Evolutionary conservation across 495 filamentous ascomycete genomes (phyloP).

Genomic region (Monascus purpureus): DNA sequence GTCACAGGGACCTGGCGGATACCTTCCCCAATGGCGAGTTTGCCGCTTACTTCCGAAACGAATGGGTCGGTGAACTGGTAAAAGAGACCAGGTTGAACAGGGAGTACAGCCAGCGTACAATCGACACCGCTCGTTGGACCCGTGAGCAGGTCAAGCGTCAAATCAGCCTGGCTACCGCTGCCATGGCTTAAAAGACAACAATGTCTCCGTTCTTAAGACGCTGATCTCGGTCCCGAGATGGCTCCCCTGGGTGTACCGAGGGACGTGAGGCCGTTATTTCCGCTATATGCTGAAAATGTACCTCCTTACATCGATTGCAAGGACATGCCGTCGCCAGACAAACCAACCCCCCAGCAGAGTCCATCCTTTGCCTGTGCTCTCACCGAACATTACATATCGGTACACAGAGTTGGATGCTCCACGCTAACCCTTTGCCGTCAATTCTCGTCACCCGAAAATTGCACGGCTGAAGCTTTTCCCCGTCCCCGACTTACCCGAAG

Average conservation of each 20-base stretch:
- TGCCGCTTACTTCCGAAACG: conserved; percentile 65
- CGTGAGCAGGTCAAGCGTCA: conserved; percentile 95
- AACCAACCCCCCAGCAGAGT: too few relatives aligned
- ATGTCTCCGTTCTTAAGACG: neutral
- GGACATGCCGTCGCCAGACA: too few relatives aligned
- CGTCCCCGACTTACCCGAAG: neutral
- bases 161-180: conserved; percentile 33
- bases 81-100: conserved; percentile 76
- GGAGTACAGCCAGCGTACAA: conserved; percentile 67
- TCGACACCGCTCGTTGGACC: conserved; percentile 92
- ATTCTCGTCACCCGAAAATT: neutral
- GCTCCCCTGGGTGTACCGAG: conserved; percentile 4
- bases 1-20: conserved; percentile 73
- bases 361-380: neutral
- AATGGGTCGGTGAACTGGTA: conserved; percentile 79
- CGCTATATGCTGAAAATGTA: too few relatives aligned
- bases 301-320: too few relatives aligned
- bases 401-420: neutral
- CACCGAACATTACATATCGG: conserved; percentile 2
- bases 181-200: conserved; percentile 20
- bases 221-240: conserved; percentile 2
- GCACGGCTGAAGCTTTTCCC: neutral
- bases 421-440: neutral
- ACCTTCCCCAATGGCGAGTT: conserved; percentile 87
- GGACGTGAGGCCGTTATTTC: conserved; percentile 5